Percentiles rank a stretch among this genome's conserved stretches.
Conservation (phyloP, 192 early-diverging fungal genomes). For the Jimgerdemannia flammicorona region DNA sequence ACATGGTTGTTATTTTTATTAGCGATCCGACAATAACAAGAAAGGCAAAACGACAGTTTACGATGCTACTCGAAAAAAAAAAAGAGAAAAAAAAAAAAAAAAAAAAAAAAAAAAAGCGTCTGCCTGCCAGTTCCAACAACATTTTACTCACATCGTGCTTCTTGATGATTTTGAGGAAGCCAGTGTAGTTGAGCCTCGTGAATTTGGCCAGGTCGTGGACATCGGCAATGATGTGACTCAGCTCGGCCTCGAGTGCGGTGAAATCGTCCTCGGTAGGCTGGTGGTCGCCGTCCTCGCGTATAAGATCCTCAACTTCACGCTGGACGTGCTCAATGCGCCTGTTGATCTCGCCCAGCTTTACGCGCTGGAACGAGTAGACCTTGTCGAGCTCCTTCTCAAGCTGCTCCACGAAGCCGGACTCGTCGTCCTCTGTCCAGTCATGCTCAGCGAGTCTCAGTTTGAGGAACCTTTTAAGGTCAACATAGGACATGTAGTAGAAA, state of each 20-base stretch:
- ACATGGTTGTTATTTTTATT: neutral
- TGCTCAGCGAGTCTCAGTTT: slow-evolving; percentile 57
- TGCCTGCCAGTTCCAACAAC: too few relatives aligned
- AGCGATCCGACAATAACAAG: too few relatives aligned
- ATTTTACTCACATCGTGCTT: slow-evolving; percentile 83
- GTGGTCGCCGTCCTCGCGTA: slow-evolving; percentile 36
- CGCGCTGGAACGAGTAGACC: slow-evolving; percentile 72
- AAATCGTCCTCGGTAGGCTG: slow-evolving; percentile 57
- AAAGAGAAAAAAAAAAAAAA: too few relatives aligned
- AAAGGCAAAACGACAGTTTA: too few relatives aligned
- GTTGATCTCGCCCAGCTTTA: slow-evolving; percentile 75
- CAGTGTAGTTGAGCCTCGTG: slow-evolving; percentile 80
- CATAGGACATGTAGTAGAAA: slow-evolving; percentile 77
- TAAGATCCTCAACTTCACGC: slow-evolving; percentile 61
- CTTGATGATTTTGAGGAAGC: slow-evolving; percentile 93
- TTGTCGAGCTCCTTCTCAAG: slow-evolving; percentile 92
- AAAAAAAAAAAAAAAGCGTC: too few relatives aligned
- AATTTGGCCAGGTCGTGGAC: slow-evolving; percentile 84
- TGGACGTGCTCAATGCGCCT: slow-evolving; percentile 63
- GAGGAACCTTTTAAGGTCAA: slow-evolving; percentile 82
- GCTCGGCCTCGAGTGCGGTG: slow-evolving; percentile 61
- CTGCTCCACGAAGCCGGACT: slow-evolving; percentile 78
- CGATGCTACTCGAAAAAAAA: too few relatives aligned
- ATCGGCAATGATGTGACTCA: slow-evolving; percentile 75
- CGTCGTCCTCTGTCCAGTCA: slow-evolving; percentile 78